phyloP scores from a whole-genome alignment of 2,329 filamentous ascomycete species.

The Sporothrix sp. region DNA sequence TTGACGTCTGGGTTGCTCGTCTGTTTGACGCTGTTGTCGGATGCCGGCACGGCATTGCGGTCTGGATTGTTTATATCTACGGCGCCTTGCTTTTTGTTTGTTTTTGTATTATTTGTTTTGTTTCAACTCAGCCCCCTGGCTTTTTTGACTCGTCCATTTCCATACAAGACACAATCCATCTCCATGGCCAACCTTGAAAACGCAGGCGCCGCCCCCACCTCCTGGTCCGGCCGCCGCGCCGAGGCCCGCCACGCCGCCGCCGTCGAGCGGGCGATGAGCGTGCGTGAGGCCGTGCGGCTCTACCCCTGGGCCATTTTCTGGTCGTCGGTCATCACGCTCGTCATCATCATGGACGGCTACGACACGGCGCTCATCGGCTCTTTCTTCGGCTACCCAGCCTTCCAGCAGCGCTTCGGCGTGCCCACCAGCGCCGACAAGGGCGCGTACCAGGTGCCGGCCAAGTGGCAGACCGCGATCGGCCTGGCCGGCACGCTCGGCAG shows the following conservation, averaged over 20 bases:
- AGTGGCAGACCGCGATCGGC: slow-evolving; percentile 48
- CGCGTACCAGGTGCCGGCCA: slow-evolving; percentile 24
- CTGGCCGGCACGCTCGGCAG: slow-evolving; percentile 45
- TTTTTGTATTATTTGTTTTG: too few relatives aligned
- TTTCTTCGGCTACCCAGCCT: slow-evolving; percentile 25
- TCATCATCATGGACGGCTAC: slow-evolving; percentile 35
- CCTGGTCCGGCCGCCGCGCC: slow-evolving; percentile 1
- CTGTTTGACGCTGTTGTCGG: too few relatives aligned
- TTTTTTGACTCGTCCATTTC: background rate
- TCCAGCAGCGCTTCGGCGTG: slow-evolving; percentile 21
- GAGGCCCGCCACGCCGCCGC: background rate
- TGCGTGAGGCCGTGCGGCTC: slow-evolving; percentile 13
- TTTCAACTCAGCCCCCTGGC: background rate
- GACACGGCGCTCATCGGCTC: slow-evolving; percentile 20
- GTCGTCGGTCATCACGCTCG: slow-evolving; percentile 23
- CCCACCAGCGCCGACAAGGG: background rate
- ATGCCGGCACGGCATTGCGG: too few relatives aligned
- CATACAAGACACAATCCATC: background rate
- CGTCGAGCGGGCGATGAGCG: slow-evolving; percentile 8
- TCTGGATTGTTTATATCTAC: too few relatives aligned
- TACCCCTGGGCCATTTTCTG: slow-evolving; percentile 26
- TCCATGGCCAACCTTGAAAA: background rate
- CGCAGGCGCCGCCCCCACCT: background rate
- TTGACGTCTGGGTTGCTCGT: too few relatives aligned
- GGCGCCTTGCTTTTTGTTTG: too few relatives aligned